Conservation (phyloP, 176 grass and related monocot species). For the Carex scoparia region DNA sequence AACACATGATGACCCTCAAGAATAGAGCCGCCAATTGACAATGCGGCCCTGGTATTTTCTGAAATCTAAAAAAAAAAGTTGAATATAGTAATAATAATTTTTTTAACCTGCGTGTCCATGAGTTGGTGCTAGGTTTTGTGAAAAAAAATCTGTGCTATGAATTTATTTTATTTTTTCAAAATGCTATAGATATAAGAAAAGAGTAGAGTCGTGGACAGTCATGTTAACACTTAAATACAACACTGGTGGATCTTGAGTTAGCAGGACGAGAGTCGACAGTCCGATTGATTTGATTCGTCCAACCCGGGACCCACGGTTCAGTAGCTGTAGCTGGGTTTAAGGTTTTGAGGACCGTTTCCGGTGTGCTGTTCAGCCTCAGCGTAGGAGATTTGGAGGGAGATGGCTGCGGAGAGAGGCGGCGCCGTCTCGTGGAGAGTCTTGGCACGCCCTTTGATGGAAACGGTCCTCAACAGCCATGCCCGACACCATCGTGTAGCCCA, state of each 20-base stretch:
- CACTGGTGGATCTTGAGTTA: background rate
- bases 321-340: slow-evolving; percentile 4
- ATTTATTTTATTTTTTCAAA: no score
- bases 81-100: no score
- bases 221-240: background rate
- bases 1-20: accelerated
- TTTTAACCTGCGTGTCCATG: no score
- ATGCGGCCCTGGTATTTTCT: no score
- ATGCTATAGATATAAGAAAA: no score
- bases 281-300: background rate
- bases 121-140: no score
- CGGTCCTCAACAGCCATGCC: slow-evolving; percentile 73
- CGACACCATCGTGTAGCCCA: slow-evolving; percentile 60
- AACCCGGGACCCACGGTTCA: background rate
- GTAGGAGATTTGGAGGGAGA: background rate
- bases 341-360: background rate
- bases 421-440: slow-evolving; percentile 54
- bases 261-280: background rate
- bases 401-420: slow-evolving; percentile 17
- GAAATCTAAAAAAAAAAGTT: no score
- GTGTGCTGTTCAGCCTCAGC: background rate
- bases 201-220: no score
- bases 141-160: no score
- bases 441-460: slow-evolving; percentile 77
- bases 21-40: no score